Conservation (phyloP, 129 eudicot species). For the Escallonia rubra region DNA sequence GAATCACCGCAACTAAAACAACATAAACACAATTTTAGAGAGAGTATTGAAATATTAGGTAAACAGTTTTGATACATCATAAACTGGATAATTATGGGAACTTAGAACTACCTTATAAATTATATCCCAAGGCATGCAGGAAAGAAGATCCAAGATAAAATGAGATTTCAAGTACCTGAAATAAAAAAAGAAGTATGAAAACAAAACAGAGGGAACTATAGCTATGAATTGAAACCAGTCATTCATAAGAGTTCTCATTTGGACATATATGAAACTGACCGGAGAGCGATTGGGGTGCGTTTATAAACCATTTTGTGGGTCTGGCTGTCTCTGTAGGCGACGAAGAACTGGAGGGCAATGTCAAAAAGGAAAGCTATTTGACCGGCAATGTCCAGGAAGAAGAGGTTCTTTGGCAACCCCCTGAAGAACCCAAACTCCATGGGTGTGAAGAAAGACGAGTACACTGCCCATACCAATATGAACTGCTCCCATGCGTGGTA, state of each 20-base stretch:
- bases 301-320: slow-evolving; percentile 36
- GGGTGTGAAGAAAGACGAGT: slow-evolving; percentile 78
- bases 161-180: slow-evolving; percentile 61
- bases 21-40: background rate
- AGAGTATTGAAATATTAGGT: background rate
- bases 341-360: slow-evolving; percentile 45
- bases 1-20: no score
- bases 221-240: background rate
- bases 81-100: background rate
- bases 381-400: slow-evolving; percentile 67
- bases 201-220: background rate
- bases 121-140: slow-evolving; percentile 67
- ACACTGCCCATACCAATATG: slow-evolving; percentile 69
- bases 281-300: slow-evolving; percentile 48
- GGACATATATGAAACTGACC: slow-evolving; percentile 17
- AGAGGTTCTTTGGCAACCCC: slow-evolving; percentile 59
- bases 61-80: background rate
- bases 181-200: background rate
- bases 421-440: slow-evolving; percentile 71
- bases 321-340: slow-evolving; percentile 45
- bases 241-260: no score
- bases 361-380: slow-evolving; percentile 65
- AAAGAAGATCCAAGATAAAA: slow-evolving; percentile 51
- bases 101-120: slow-evolving; percentile 48
- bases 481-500: slow-evolving; percentile 53